Conservation (phyloP, 2,329 filamentous ascomycete genomes). For the Dactylonectria macrodidyma region DNA sequence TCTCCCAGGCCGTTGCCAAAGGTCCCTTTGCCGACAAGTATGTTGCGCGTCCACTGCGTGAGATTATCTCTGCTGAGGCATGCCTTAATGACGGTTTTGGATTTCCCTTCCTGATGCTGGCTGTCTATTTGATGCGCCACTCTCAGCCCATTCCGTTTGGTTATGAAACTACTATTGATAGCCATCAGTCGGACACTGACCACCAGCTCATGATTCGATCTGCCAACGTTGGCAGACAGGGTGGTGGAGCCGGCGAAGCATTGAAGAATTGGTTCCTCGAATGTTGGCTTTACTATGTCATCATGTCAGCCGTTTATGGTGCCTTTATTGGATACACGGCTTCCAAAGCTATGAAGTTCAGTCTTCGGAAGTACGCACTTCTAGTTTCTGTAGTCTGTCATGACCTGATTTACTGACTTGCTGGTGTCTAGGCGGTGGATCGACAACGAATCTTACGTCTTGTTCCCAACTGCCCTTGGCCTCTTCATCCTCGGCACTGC, state of each 20-base stretch:
- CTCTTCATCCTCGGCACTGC: slow-evolving; percentile 72
- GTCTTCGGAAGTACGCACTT: not conserved
- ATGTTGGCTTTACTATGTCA: too few relatives aligned
- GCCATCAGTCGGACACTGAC: not conserved
- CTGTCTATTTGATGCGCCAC: slow-evolving; percentile 70
- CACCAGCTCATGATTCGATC: too few relatives aligned
- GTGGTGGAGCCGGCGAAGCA: too few relatives aligned
- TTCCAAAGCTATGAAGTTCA: too few relatives aligned
- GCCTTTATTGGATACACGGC: too few relatives aligned
- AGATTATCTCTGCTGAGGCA: slow-evolving; percentile 74
- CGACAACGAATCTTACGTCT: slow-evolving; percentile 67
- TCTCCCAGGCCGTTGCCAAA: slow-evolving; percentile 75
- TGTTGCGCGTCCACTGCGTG: slow-evolving; percentile 69
- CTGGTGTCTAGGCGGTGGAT: slow-evolving; percentile 63
- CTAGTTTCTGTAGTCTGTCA: too few relatives aligned
- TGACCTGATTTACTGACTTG: not conserved
- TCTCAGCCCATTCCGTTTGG: too few relatives aligned
- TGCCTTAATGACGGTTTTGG: slow-evolving; percentile 75
- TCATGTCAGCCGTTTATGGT: too few relatives aligned
- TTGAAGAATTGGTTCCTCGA: too few relatives aligned
- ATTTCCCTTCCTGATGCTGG: slow-evolving; percentile 73
- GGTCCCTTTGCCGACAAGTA: slow-evolving; percentile 74
- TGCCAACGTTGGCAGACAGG: too few relatives aligned
- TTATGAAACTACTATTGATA: not conserved
- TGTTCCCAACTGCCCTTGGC: slow-evolving; percentile 67